phyloP scores from a whole-genome alignment of 2,329 filamentous ascomycete species.

The Colletotrichum tropicicola region DNA sequence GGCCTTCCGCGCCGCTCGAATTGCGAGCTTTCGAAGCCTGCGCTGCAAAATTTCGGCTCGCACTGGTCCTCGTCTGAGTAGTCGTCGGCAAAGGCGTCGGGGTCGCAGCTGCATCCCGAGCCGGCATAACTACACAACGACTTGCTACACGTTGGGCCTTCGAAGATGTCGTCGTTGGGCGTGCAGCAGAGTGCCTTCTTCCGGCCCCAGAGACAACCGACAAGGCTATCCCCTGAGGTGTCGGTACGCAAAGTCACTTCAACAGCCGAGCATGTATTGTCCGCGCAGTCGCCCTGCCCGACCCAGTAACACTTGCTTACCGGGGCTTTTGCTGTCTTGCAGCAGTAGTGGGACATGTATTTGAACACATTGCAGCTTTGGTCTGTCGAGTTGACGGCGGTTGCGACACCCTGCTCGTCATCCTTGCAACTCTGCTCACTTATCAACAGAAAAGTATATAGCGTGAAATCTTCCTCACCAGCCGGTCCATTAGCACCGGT shows the following conservation, averaged over 20 bases:
- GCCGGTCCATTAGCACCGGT: background rate
- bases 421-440: background rate
- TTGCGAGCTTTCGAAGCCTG: background rate
- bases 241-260: slow-evolving; percentile 16
- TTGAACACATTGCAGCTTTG: background rate
- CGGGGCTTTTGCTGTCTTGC: background rate
- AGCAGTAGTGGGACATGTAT: background rate
- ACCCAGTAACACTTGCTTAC: slow-evolving; percentile 24
- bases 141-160: background rate
- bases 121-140: background rate
- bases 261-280: slow-evolving; percentile 15
- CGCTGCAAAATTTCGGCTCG: background rate
- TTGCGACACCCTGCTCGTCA: background rate
- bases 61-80: background rate
- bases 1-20: background rate
- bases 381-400: background rate
- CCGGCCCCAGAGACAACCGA: background rate
- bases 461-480: background rate
- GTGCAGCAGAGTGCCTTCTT: background rate
- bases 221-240: background rate
- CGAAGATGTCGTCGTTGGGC: background rate
- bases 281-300: slow-evolving; percentile 21
- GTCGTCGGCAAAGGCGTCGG: background rate
- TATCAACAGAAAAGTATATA: background rate
- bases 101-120: background rate